phyloP scores from a whole-genome alignment of 257 asterid species.

The Asclepias syriaca region DNA sequence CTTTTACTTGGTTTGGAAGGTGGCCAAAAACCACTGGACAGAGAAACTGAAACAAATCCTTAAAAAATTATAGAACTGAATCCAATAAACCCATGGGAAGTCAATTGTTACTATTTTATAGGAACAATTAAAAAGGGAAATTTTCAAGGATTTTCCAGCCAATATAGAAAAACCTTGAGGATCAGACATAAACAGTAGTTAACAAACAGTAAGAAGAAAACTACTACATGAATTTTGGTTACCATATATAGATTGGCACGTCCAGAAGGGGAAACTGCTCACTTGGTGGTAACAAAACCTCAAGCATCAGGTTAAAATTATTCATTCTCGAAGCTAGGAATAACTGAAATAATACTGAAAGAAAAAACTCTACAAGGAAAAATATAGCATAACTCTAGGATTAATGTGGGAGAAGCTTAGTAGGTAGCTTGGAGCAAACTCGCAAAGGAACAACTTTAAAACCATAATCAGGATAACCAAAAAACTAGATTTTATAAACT shows the following conservation, averaged over 20 bases:
- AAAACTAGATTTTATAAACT: background rate
- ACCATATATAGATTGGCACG: background rate
- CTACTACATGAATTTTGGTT: background rate
- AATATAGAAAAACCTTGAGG: background rate
- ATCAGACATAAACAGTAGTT: background rate
- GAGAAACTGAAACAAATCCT: no score
- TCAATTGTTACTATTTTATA: background rate
- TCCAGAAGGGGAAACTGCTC: background rate
- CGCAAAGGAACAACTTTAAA: background rate
- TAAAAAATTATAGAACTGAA: background rate
- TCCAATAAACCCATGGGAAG: background rate
- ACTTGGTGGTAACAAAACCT: background rate
- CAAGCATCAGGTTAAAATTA: background rate
- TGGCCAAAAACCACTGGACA: no score
- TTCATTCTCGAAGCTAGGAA: background rate
- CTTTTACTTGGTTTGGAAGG: no score
- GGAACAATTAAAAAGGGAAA: background rate
- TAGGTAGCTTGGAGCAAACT: background rate
- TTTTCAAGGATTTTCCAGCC: background rate
- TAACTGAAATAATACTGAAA: background rate
- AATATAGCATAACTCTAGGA: background rate
- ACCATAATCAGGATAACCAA: background rate
- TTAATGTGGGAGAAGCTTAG: background rate
- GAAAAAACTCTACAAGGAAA: background rate
- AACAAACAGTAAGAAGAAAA: background rate